Evolutionary conservation across 2,329 filamentous ascomycete species (phyloP), one percentile per base, ranked within the genome.

Genomic region (Fusarium sp.): DNA sequence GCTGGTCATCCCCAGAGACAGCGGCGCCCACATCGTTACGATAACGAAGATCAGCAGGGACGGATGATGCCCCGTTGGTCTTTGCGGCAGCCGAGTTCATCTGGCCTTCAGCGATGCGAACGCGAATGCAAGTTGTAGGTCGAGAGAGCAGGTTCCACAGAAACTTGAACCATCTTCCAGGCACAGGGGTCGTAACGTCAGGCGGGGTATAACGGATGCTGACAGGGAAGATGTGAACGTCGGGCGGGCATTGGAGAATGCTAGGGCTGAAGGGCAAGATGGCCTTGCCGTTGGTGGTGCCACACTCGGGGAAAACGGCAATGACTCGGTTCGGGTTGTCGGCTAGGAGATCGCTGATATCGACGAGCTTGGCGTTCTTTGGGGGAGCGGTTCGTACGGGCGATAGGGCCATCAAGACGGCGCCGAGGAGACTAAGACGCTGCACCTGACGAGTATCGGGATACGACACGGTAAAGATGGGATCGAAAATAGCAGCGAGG

Each of bases 401-500:
- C 5, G 89, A 87, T 61, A 98, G 92, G 4, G 94, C 93, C 71
- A 92, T 90, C 22, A 92, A 79, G 58, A 97, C 91, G 58, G 95
- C 95, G 77, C 90, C 86, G 50, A 95, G 86, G 6, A 98, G 90
- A 5, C 93, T 93, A 56, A 98, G 90, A 54, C 88, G 92, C 77
- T 92, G 91, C 29, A 99, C 93, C 68, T 91, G 89, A 56, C 90
- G 89, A 4, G 91, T 93, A 69, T 87, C 86, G 0, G 95, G 94
- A 82, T 94, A 98, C 1, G 93, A 94, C 54, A 93, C 87, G 13
- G 95, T 97, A 84, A 99, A 98, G 81, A 99, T 89, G 4, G 96
- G 96, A 81, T 98, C 94, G 86, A 98, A 99, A 79, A 98, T 94
- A 72, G 95, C 95, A 69, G 96, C 94, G 27, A 99, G 91, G 83